Evolutionary conservation across 192 early-diverging fungal species (phyloP).

Genomic region (Backusella tarrabulga): DNA sequence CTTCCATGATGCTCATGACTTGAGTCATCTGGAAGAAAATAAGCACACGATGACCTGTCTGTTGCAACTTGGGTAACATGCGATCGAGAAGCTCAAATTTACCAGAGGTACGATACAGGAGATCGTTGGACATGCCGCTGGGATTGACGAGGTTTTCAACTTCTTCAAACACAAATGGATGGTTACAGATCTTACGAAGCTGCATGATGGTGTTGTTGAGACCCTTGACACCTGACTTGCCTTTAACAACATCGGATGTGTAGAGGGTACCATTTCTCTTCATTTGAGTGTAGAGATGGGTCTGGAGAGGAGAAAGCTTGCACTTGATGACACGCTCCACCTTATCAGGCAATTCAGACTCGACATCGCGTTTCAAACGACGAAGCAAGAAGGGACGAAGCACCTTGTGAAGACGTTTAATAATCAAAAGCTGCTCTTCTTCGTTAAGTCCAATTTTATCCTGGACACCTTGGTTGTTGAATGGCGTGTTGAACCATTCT

Average conservation of each 20-base stretch:
- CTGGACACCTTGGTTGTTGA: slow-evolving; percentile 75
- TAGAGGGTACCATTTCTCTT: slow-evolving; percentile 72
- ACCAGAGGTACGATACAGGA: slow-evolving; percentile 82
- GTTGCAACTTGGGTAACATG: slow-evolving; percentile 87
- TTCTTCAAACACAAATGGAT: slow-evolving; percentile 96
- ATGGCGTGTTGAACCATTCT: slow-evolving; percentile 99
- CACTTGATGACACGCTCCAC: slow-evolving; percentile 93
- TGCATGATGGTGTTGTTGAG: slow-evolving; percentile 99
- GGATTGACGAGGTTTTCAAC: slow-evolving; percentile 88
- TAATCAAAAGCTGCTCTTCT: slow-evolving; percentile 97
- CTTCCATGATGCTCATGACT: slow-evolving; percentile 98
- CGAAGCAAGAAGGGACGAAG: slow-evolving; percentile 96
- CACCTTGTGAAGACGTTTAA: slow-evolving; percentile 94
- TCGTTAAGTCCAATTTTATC: slow-evolving; percentile 94
- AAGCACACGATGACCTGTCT: slow-evolving; percentile 76
- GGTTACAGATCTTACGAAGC: slow-evolving; percentile 97
- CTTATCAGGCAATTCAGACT: slow-evolving; percentile 97
- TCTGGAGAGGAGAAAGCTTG: slow-evolving; percentile 86
- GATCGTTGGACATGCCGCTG: slow-evolving; percentile 61
- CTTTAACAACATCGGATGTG: slow-evolving; percentile 18
- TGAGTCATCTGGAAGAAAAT: slow-evolving; percentile 85
- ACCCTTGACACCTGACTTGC: slow-evolving; percentile 57
- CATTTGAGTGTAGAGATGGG: slow-evolving; percentile 84
- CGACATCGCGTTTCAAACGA: slow-evolving; percentile 97
- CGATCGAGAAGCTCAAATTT: slow-evolving; percentile 98